Evolutionary conservation across 768 basidiomycete species (phyloP), one percentile per base, ranked within the genome.

Genomic region (Sistotremastrum niveocremeum): DNA sequence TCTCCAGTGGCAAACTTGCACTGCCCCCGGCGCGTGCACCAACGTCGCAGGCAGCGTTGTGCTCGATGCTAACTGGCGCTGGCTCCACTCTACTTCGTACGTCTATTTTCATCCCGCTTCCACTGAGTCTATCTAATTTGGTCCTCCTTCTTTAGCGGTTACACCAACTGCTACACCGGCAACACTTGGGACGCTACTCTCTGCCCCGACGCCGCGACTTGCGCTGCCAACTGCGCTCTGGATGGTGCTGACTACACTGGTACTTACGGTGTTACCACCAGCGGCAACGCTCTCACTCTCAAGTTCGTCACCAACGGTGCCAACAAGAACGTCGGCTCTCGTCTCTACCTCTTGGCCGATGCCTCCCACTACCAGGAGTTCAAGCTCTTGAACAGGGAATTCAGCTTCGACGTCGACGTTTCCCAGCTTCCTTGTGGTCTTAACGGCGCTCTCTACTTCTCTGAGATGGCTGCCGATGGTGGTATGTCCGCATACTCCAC

Each of bases 391-490:
- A 74, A 75, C 61, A 65, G 71, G 55, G 74, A 77, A 61, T 75
- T 77, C 62, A 66, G 71, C 20, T 75, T 77, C 61, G 73, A 74
- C 62, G 72, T 77, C 58, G 74, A 77, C 56, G 65, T 77, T 47
- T 72, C 73, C 49, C 62, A 73, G 50, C 68, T 77, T 43, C 69
- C 70, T 5, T 77, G 75, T 53, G 75, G 75, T 48, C 66, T 79
- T 54, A 79, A 79, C 58, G 76, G 72, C 52, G 76, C 76, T 7
- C 62, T 78, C 46, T 78, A 78, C 65, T 74, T 78, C 61, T 61
- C 65, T 44, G 67, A 72, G 60, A 79, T 77, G 76, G 74, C 72
- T 53, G 66, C 67, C 7, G 73, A 76, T 52, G 75, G 75, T 64
- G 75, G 73, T 37, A 39, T 66, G 51, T 50, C 72, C 46, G 64